Evolutionary conservation across 2,329 filamentous ascomycete genomes (phyloP).

Genomic region (Diaporthe australafricana): DNA sequence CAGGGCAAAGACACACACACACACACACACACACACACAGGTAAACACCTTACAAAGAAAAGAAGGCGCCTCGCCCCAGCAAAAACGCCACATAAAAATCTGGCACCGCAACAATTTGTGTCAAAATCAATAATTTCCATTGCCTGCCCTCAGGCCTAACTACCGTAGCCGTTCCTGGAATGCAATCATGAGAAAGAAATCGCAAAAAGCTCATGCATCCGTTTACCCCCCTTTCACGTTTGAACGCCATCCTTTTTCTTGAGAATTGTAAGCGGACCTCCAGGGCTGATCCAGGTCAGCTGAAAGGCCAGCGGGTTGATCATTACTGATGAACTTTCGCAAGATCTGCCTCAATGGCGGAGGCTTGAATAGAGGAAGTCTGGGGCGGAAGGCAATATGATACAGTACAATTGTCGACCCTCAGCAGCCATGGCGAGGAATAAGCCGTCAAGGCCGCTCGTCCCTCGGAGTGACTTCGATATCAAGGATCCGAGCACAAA

Average conservation of each 20-base stretch:
- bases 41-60: neutral
- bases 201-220: neutral
- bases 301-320: neutral
- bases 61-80: neutral
- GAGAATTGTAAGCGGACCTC: no score
- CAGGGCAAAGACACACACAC: neutral
- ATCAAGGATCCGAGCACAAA: no score
- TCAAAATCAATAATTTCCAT: constrained; percentile 1
- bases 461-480: neutral
- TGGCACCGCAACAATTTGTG: constrained; percentile 4
- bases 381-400: neutral
- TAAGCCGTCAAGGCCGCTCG: neutral
- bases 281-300: neutral
- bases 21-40: neutral
- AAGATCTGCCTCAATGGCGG: neutral
- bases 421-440: neutral
- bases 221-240: neutral
- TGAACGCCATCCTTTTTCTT: constrained; percentile 1
- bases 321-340: neutral
- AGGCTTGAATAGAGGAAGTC: neutral
- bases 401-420: no score
- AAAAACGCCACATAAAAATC: constrained; percentile 6
- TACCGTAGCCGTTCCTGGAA: constrained; percentile 8
- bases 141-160: constrained; percentile 18
- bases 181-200: neutral